Percentiles rank a stretch among this genome's conserved stretches.
Evolutionary conservation across 73 alveolate species (phyloP).

Genomic region (Durusdinium trenchii): DNA sequence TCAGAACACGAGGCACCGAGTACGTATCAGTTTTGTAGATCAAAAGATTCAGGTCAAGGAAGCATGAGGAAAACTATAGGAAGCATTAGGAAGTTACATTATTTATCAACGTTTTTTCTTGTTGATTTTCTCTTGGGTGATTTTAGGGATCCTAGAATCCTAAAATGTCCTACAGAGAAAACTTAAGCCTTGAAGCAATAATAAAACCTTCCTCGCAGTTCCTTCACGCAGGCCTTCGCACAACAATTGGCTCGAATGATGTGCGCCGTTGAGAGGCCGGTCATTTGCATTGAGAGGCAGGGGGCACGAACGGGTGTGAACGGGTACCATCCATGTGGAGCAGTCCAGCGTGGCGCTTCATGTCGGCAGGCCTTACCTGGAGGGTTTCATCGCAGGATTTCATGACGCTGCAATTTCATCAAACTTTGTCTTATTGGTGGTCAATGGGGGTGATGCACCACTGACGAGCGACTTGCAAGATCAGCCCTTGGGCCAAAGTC

Average conservation of each 20-base stretch:
- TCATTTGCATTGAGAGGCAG: slow-evolving; percentile 66
- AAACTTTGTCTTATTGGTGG: slow-evolving; percentile 62
- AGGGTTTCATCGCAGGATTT: neutral
- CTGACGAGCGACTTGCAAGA: slow-evolving; percentile 63
- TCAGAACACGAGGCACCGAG: neutral
- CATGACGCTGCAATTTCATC: neutral
- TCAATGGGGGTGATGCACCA: slow-evolving; percentile 85
- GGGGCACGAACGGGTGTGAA: neutral
- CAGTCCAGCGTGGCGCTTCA: no score
- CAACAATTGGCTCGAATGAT: neutral
- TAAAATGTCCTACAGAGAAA: neutral
- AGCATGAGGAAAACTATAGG: neutral
- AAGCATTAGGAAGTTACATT: neutral
- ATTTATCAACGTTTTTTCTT: neutral
- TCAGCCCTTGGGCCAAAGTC: neutral
- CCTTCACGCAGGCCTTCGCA: slow-evolving; percentile 28
- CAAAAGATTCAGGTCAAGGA: neutral
- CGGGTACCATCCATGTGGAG: neutral
- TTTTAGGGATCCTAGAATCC: no score
- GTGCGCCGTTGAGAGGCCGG: slow-evolving; percentile 2
- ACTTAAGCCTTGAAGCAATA: neutral
- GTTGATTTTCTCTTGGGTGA: neutral
- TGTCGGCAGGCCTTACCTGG: slow-evolving; percentile 79
- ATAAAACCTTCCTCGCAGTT: neutral
- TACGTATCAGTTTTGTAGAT: neutral